phyloP scores from a whole-genome alignment of 2,329 filamentous ascomycete genomes.

The Dothiorella sarmentorum region DNA sequence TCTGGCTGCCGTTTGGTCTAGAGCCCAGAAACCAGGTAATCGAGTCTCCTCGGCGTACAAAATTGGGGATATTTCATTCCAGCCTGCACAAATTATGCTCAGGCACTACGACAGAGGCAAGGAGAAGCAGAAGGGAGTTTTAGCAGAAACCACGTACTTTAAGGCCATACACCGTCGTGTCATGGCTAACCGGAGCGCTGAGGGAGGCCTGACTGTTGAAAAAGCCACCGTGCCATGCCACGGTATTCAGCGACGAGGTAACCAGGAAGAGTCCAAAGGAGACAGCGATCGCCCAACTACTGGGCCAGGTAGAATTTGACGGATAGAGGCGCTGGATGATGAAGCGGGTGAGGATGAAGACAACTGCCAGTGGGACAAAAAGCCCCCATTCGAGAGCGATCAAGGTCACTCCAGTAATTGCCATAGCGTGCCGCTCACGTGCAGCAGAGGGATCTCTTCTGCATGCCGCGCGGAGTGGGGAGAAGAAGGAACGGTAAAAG shows the following conservation, averaged over 20 bases:
- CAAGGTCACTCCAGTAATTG: neutral
- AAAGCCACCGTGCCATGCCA: neutral
- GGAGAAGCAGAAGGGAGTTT: neutral
- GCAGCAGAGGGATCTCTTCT: neutral
- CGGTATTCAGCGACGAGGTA: neutral
- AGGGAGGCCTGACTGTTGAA: neutral
- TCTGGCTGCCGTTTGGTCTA: neutral
- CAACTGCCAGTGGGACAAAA: neutral
- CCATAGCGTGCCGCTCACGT: neutral
- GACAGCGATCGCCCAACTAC: neutral
- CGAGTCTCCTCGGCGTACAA: too few species aligned
- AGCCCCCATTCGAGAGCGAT: slow-evolving; percentile 4
- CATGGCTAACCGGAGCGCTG: neutral
- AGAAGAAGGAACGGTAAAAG: neutral
- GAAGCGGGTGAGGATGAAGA: neutral
- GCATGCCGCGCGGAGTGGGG: neutral
- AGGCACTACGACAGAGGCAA: too few species aligned
- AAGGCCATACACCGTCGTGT: neutral
- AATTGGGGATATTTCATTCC: too few species aligned
- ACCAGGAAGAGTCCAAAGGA: neutral
- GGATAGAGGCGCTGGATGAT: neutral
- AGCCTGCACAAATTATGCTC: too few species aligned
- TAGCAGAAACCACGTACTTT: neutral
- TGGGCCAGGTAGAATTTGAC: neutral
- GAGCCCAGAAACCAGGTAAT: neutral